These are phyloP conservation scores for Nicotiana paniculata DNA, from an alignment of 257 asterid species.

Conservation along the genomic window DNA sequence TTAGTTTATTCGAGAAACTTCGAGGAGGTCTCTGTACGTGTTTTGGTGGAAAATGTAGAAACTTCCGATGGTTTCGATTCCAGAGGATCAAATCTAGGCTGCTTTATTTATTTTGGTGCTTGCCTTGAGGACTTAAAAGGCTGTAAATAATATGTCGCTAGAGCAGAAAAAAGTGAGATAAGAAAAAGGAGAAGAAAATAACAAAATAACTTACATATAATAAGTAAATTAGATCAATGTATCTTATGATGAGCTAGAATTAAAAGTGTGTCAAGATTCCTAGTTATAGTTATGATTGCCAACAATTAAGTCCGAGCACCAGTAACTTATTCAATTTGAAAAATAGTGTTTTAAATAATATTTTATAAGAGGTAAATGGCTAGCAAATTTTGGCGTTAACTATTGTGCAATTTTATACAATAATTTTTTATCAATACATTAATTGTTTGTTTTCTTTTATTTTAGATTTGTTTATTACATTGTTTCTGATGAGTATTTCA, in stretches of 20 bases:
- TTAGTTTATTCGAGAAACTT: constrained; percentile 45
- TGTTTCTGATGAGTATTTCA: background rate
- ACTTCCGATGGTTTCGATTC: constrained; percentile 16
- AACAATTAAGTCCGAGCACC: background rate
- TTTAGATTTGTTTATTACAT: background rate
- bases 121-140: background rate
- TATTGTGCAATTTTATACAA: background rate
- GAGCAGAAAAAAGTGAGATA: background rate
- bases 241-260: background rate
- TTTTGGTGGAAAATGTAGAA: constrained; percentile 26
- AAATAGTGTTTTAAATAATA: background rate
- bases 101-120: background rate
- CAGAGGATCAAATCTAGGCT: background rate
- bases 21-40: constrained; percentile 6
- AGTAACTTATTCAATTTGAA: background rate
- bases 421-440: background rate
- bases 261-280: background rate
- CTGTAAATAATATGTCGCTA: background rate
- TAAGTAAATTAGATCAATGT: too few relatives aligned
- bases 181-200: background rate
- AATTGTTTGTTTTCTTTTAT: background rate
- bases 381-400: too few relatives aligned
- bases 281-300: too few relatives aligned
- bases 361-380: background rate
- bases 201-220: background rate